Base-by-base conservation (phyloP, 2,329 filamentous ascomycete genomes). In the Nannizzia gypsea region DNA sequence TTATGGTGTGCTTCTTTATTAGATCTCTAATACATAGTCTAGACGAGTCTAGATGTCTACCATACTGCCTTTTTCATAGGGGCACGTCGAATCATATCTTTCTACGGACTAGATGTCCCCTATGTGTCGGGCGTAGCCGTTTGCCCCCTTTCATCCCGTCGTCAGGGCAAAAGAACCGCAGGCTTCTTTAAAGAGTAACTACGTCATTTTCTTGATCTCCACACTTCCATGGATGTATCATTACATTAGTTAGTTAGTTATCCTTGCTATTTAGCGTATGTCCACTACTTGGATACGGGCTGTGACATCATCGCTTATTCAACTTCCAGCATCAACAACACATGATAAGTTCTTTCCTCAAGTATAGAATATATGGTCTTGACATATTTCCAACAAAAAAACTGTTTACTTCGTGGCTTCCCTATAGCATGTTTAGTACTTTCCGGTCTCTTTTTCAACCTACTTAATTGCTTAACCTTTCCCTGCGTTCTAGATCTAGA, bases 231-330 rank as follows among this genome's bases (percentile, higher is more conserved):
- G 8, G 40, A 40, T 50, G 28, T 15, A n/a, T 52, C 31, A 8
- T 13, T 36, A n/a, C 31, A 13, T 11, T 36, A 36, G 13, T 11
- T 36, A 13, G 31, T 11, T 36, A 36, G 31, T 24, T 17, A 44
- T 40, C 55, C 55, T 22, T 40, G 34, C 20, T 28, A 4, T 26
- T 42, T 57, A 20, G 13, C 50, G 9, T n/a, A 50, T 50, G 44
- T 20, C 20, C n/a, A 20, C 17, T 31, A 20, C 24, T 34, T 54
- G 50, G 26, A 54, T 54, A 54, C 50, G 50, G 50, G 50, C 20
- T 31, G 50, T 54, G 50, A 54, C 50, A 54, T 54, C 50, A 54
- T 54, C 24, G 50, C 26, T n/a, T 54, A 9, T 54, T n/a, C 26
- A 20, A 20, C 26, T 34, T 34, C 13, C 20, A 26, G 6, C 44